Evolutionary conservation across 2,329 filamentous ascomycete genomes (phyloP).

Genomic region (Aspergillus sp.): DNA sequence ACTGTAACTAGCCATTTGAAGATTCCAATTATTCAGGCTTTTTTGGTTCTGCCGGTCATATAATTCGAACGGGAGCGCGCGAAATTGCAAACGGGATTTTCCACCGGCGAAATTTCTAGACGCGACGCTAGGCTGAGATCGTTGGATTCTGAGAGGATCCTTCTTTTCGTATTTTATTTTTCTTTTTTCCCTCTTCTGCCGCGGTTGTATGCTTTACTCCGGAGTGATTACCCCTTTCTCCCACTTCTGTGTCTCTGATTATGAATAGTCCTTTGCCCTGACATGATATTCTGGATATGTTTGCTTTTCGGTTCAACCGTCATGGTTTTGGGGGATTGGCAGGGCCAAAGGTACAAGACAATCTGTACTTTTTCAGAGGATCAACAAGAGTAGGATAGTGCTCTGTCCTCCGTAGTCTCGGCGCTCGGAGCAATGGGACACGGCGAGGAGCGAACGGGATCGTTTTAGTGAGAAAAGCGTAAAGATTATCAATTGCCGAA

Average conservation of each 20-base stretch:
- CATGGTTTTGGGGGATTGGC: not conserved
- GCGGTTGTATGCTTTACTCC: not conserved
- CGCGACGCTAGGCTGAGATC: conserved; percentile 11
- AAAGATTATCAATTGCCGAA: not conserved
- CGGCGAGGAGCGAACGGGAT: not conserved
- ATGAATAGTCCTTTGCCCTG: not conserved
- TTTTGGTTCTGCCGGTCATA: not conserved
- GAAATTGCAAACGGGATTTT: not conserved
- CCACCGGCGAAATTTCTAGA: conserved; percentile 22
- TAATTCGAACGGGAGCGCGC: not conserved
- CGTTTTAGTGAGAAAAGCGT: not conserved
- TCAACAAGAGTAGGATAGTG: too few species aligned
- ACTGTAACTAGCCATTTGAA: conserved; percentile 3
- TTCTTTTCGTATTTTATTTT: not conserved
- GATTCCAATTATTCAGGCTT: conserved; percentile 3
- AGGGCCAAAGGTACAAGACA: not conserved
- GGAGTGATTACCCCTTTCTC: not conserved
- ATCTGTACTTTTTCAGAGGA: not conserved
- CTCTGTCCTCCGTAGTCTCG: not conserved
- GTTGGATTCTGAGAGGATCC: conserved; percentile 13
- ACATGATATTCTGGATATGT: not conserved
- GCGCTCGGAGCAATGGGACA: not conserved
- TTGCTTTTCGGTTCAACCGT: not conserved
- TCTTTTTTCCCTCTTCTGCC: not conserved
- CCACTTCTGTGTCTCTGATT: not conserved